These are phyloP conservation scores for Serendipita sp. DNA, from an alignment of 768 basidiomycete species.

Conservation along the genomic window DNA sequence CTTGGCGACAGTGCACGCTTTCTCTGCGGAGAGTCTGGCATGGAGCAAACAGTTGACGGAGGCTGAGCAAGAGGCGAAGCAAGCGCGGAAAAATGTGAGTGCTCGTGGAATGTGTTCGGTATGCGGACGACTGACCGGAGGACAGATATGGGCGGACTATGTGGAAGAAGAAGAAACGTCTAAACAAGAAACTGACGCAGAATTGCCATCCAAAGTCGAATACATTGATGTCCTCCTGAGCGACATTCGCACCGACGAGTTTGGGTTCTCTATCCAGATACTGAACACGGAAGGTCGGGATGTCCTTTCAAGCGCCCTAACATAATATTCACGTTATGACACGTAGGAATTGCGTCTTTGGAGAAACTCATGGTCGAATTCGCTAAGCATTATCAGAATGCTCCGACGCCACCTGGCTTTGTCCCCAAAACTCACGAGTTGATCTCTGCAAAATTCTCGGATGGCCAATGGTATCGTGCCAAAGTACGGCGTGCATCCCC, in stretches of 20 bases:
- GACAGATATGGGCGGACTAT: constrained; percentile 73
- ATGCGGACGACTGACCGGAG: not conserved
- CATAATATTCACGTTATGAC: not conserved
- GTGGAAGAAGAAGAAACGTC: constrained; percentile 27
- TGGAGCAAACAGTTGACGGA: constrained; percentile 69
- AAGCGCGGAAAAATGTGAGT: constrained; percentile 57
- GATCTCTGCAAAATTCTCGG: constrained; percentile 87
- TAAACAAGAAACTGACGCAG: constrained; percentile 16
- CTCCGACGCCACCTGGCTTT: constrained; percentile 47
- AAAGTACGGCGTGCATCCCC: constrained; percentile 75
- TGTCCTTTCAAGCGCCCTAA: not conserved
- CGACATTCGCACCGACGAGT: constrained; percentile 58
- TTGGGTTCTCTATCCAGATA: constrained; percentile 84
- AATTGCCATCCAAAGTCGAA: constrained; percentile 46
- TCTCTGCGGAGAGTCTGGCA: constrained; percentile 66
- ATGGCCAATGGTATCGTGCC: constrained; percentile 92
- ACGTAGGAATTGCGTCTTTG: constrained; percentile 68
- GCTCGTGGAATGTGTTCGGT: not conserved
- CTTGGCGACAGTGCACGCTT: constrained; percentile 71
- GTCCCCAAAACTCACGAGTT: constrained; percentile 72
- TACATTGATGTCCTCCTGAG: constrained; percentile 89
- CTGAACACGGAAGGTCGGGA: constrained; percentile 69
- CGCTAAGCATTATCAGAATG: constrained; percentile 62
- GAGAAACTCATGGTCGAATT: constrained; percentile 94
- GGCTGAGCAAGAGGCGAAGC: constrained; percentile 80